Base-by-base conservation (phyloP, 352 stramenopile species). In the Plasmopara viticola region DNA sequence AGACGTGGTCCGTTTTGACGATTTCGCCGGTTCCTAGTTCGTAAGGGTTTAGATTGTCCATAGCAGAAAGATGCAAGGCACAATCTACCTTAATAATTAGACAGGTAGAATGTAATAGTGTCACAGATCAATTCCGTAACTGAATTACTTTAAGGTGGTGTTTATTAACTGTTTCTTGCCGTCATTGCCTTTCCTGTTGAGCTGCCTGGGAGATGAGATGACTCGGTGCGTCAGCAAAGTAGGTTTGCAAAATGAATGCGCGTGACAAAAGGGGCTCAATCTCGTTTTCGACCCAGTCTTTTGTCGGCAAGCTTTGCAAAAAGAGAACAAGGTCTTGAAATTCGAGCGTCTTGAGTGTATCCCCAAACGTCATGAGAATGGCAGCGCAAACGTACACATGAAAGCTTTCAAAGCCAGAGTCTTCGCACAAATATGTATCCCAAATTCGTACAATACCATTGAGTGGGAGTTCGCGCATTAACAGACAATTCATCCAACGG, bases 401-500 rank as follows among this genome's bases (percentile, higher is more conserved):
- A 84, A 99, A 99, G 60, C 93, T 90, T 64, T 98, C 94, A 72
- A 99, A 99, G n/a, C 96, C 96, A 10, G 90, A 97, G 53, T 97
- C 94, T 71, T 99, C 97, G 58, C 86, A 95, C 43, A 99, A 73
- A 66, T 99, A 99, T 4, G 97, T 99, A 79, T 99, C 97, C 97
- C 97, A 99, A 29, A 99, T 76, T 31, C 97, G 89, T 33, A 99
- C 84, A 42, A 98, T 97, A 53, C 90, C 92, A 56, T 84, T 59
- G 41, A 99, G 68, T 47, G 86, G 87, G 44, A 99, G 89, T 67
- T 99, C 97, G 33, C 97, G 81, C 70, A 99, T 90, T 35, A 99
- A 79, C 45, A 99, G 70, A 69, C 97, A 99, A 80, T 99, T 99
- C 93, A 99, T 99, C 96, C 97, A 99, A 39, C 97, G 97, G 70